Percentiles rank a stretch among this genome's conserved stretches.
These are phyloP conservation scores for Coemansia sp. DNA, from an alignment of 192 early-diverging fungal genomes.

Conservation along the genomic window DNA sequence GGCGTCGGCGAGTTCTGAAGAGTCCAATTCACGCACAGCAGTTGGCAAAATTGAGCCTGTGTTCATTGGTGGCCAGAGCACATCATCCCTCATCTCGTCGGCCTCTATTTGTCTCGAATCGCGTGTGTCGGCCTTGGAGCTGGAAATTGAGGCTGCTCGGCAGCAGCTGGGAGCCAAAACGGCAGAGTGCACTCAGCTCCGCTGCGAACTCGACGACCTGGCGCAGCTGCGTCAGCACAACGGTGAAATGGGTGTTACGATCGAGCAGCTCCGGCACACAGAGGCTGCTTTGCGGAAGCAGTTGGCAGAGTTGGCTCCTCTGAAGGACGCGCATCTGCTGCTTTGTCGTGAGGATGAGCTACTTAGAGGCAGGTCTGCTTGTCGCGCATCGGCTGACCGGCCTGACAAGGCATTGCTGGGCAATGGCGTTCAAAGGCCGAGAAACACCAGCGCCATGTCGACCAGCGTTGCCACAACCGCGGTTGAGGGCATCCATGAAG, in stretches of 20 bases:
- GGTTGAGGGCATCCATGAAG: neutral
- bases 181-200: constrained; percentile 4
- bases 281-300: constrained; percentile 13
- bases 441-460: constrained; percentile 7
- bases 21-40: neutral
- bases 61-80: neutral
- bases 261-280: neutral
- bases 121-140: neutral
- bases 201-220: neutral
- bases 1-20: neutral
- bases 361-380: neutral
- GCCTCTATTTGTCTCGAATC: neutral
- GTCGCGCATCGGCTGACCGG: neutral
- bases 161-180: constrained; percentile 7
- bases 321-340: constrained; percentile 1
- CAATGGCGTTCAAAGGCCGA: constrained; percentile 16
- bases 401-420: constrained; percentile 8
- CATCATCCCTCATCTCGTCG: too few species aligned
- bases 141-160: neutral
- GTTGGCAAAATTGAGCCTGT: constrained; percentile 36
- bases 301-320: constrained; percentile 9
- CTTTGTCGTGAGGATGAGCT: constrained; percentile 9
- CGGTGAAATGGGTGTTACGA: neutral
- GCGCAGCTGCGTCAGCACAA: neutral
- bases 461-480: constrained; percentile 19